Base-by-base conservation (phyloP, 805 yeast species). In the Babjeviella inositovora region DNA sequence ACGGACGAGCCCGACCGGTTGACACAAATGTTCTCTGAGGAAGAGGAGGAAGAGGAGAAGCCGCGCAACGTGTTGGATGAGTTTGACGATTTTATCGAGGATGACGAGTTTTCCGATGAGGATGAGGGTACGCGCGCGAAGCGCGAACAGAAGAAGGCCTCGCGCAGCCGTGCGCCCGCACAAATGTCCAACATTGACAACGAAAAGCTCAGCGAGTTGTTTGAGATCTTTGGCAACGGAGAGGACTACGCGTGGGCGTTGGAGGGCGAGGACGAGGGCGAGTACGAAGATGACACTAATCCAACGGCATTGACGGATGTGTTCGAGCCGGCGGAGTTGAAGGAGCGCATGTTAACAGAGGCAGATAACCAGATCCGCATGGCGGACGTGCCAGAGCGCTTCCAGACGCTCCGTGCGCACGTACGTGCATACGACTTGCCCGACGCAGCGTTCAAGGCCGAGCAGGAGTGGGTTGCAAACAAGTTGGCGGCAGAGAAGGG, bases 211-310 rank as follows among this genome's bases (percentile, higher is more conserved):
- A 90, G 82, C 39, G 96, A 87, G 47, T 66, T 90, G 41, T 84
- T 72, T 39, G 98, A 90, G 44, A 81, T 90, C 8, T 90, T 90
- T 43, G 98, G 98, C 33, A 92, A 84, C 45, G 98, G 98, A 24
- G 84, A 73, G 32, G 96, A 87, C 41, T 90, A 90, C 47, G 95
- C 81, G 27, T 90, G 98, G 97, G 98, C 98, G 8, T 57, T 90
- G 26, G 95, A 82, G 39, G 90, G 81, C 14, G 95, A 85, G 50
- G 70, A 66, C 30, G 61, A 57, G 26, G 74, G 65, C 34, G 73
- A 63, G 23, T 67, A 53, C 14, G 69, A 67, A 16, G 46, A 52
- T 28, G 71, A 67, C n/a, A 26, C 27, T 7, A 45, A 43, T 10
- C 59, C 70, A 14, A 57, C 63, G 3, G 70, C 77, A 8, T 58